phyloP scores from a whole-genome alignment of 164 flowering plant species.

The Berberis thunbergii region DNA sequence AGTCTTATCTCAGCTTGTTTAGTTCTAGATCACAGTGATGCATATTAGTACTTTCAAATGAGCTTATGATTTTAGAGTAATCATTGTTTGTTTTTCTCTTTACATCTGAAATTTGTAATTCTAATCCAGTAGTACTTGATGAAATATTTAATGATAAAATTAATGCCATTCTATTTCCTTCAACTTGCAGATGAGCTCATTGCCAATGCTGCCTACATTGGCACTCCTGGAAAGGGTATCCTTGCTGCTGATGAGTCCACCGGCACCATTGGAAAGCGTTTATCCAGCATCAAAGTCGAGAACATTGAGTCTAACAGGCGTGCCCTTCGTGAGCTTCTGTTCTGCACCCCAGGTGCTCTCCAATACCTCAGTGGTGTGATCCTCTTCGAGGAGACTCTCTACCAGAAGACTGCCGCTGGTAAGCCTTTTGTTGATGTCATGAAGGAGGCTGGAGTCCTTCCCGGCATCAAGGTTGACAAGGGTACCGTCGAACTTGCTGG shows the following conservation, averaged over 20 bases:
- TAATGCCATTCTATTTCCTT: not conserved
- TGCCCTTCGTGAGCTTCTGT: conserved; percentile 71
- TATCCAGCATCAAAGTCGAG: conserved; percentile 68
- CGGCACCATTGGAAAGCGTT: conserved; percentile 78
- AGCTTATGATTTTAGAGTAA: no score
- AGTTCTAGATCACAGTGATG: no score
- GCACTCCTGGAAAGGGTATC: conserved; percentile 82
- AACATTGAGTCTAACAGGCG: conserved; percentile 64
- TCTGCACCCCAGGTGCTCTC: conserved; percentile 58
- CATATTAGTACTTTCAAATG: no score
- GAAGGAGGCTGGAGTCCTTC: conserved; percentile 65
- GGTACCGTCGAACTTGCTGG: conserved; percentile 76
- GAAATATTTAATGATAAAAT: not conserved
- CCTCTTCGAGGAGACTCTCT: conserved; percentile 73
- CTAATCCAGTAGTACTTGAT: not conserved
- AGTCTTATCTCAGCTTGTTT: no score
- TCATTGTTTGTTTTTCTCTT: no score
- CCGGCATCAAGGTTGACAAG: conserved; percentile 80
- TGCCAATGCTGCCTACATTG: conserved; percentile 67
- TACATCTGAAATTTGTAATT: not conserved
- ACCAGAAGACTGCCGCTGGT: conserved; percentile 61
- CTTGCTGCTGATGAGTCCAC: conserved; percentile 85
- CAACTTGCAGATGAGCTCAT: conserved; percentile 48
- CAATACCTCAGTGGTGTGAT: conserved; percentile 66
- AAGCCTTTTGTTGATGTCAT: conserved; percentile 68